phyloP scores from a whole-genome alignment of 108 stramenopile species.

The Aurantiochytrium sp. region DNA sequence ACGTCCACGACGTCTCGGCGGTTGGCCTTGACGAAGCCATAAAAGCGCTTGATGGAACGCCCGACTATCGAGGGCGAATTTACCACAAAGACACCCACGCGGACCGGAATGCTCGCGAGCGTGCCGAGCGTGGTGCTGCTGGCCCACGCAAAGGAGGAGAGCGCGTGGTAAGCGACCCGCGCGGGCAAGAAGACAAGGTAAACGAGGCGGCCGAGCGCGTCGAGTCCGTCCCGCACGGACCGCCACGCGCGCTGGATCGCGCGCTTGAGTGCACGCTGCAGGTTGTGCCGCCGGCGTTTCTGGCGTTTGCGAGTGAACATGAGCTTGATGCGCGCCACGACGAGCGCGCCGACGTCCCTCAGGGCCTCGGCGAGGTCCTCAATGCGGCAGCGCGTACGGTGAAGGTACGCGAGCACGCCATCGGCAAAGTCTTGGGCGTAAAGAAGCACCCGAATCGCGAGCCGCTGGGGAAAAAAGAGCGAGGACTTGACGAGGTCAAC shows the following conservation, averaged over 20 bases:
- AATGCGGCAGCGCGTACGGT: not conserved
- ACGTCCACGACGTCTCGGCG: not conserved
- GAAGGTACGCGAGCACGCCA: not conserved
- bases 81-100: not conserved
- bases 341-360: not conserved
- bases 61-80: not conserved
- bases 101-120: not conserved
- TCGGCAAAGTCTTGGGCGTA: not conserved
- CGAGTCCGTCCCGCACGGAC: not conserved
- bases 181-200: slow-evolving; percentile 10
- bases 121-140: not conserved
- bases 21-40: not conserved
- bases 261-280: not conserved
- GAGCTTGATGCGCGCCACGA: not conserved
- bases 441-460: not conserved
- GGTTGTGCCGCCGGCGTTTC: not conserved
- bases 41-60: not conserved
- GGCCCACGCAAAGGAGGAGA: not conserved
- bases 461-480: not conserved
- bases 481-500: not conserved
- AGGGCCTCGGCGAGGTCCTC: not conserved
- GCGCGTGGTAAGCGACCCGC: not conserved
- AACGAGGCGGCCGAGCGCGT: not conserved
- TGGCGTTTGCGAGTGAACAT: not conserved
- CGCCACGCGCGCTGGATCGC: not conserved